Evolutionary conservation across 768 basidiomycete genomes (phyloP), one percentile per base, ranked within the genome.

Genomic region (Tulasnella sp.): DNA sequence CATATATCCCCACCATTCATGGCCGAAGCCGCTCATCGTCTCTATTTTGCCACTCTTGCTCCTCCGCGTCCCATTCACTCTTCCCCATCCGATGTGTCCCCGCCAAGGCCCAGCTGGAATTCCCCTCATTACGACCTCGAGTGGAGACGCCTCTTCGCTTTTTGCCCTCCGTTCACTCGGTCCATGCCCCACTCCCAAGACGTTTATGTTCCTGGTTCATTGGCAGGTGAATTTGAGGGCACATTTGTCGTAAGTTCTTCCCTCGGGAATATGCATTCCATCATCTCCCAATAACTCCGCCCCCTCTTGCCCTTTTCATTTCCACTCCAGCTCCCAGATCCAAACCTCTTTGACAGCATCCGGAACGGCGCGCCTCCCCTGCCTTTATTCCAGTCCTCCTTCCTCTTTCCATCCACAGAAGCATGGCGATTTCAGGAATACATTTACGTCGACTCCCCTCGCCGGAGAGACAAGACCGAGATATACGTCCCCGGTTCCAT

Each of bases 191-290:
- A 69, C 29, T 65, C 64, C 51, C 69, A 68, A 14, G 61, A 58
- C 7, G 68, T 70, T 19, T 81, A 79, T 65, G 71, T 71, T 2
- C 73, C 73, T 0, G 83, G 83, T 5, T 64, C 71, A 2, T 69
- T 83, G 62, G 67, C 65, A 19, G 83, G 83, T 2, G 68, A 76
- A 4, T 84, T 79, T 80, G 74, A 80, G 58, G 84, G 84, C 3
- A 71, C 78, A 17, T 73, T 82, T 67, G 68, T 80, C 54, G 82
- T 84, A 52, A 58, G 80, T 75, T 5, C n/a, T n/a, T n/a, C n/a
- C n/a, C n/a, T n/a, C n/a, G n/a, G 51, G 27, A 57, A 35, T 9
- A 32, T 40, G 37, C 21, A 34, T 15, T 57, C 55, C n/a, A 32
- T 6, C 45, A 53, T 32, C 37, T 43, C 15, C 60, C 31, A 19